These are phyloP conservation scores for Paecilomyces dactylethromorphus DNA, from an alignment of 2,329 filamentous ascomycete genomes.

Conservation along the genomic window DNA sequence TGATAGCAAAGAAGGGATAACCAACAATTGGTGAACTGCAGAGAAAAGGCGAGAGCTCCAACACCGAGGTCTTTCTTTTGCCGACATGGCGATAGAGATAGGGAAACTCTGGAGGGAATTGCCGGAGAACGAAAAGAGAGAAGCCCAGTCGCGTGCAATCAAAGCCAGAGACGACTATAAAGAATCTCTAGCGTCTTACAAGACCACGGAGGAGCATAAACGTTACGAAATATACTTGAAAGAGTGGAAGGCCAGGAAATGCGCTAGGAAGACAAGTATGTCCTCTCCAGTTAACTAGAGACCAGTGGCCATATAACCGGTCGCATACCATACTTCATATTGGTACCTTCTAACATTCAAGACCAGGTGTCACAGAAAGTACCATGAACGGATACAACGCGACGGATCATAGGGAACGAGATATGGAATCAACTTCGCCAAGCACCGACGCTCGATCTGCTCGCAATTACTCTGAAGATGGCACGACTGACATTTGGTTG, in stretches of 20 bases:
- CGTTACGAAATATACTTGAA: constrained; percentile 2
- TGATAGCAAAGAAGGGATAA: neutral
- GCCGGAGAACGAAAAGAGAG: constrained; percentile 4
- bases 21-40: neutral
- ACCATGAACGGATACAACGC: neutral
- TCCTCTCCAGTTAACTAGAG: neutral
- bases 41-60: constrained; percentile 5
- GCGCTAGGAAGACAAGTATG: constrained; percentile 1
- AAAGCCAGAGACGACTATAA: constrained; percentile 4
- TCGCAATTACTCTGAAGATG: neutral
- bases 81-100: constrained; percentile 7
- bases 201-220: constrained; percentile 3
- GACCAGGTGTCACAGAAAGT: neutral
- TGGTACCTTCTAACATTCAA: neutral
- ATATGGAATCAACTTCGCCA: neutral
- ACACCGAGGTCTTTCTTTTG: constrained; percentile 3
- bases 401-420: neutral
- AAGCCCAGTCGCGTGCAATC: constrained; percentile 1
- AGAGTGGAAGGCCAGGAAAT: constrained; percentile 4
- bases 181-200: constrained; percentile 1
- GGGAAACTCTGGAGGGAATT: constrained; percentile 6
- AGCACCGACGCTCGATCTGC: neutral
- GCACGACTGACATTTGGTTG: neutral
- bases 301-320: neutral
- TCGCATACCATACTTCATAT: neutral